Evolutionary conservation across 805 yeast species (phyloP).

Genomic region (Monosporozyma aquatica): DNA sequence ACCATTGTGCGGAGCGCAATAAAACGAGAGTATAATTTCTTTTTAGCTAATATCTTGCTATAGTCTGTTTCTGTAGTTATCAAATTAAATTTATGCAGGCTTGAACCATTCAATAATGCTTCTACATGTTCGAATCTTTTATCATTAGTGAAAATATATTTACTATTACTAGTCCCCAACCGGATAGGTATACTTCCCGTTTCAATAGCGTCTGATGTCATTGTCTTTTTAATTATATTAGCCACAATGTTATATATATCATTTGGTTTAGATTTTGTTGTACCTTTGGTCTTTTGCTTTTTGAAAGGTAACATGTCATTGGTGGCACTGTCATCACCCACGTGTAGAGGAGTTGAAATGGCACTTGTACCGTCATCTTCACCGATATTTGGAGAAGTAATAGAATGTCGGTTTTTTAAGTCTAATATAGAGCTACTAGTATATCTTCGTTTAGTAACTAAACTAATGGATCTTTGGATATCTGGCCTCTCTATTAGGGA

Average conservation of each 20-base stretch:
- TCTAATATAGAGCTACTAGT: not conserved
- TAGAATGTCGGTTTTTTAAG: not conserved
- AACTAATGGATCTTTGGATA: slow-evolving; percentile 27
- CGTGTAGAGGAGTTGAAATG: not conserved
- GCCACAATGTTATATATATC: slow-evolving; percentile 12
- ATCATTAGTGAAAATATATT: slow-evolving; percentile 66
- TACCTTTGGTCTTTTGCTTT: not conserved
- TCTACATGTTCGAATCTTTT: slow-evolving; percentile 72
- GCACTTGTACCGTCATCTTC: not conserved
- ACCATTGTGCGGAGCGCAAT: slow-evolving; percentile 67
- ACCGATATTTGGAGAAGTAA: not conserved
- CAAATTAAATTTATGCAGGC: slow-evolving; percentile 18
- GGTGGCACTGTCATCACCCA: not conserved
- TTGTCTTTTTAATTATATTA: slow-evolving; percentile 42
- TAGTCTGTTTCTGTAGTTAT: slow-evolving; percentile 42
- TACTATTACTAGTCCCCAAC: slow-evolving; percentile 17
- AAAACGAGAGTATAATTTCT: slow-evolving; percentile 45
- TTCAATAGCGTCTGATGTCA: slow-evolving; percentile 12
- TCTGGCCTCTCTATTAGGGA: slow-evolving; percentile 64
- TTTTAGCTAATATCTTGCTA: slow-evolving; percentile 45
- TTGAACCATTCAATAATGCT: slow-evolving; percentile 40
- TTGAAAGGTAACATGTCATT: not conserved
- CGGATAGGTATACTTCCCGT: not conserved
- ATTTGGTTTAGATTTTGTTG: slow-evolving; percentile 9
- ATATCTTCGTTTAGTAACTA: slow-evolving; percentile 1